Evolutionary conservation across 2,329 filamentous ascomycete genomes (phyloP).

Genomic region (Clarireedia sp.): DNA sequence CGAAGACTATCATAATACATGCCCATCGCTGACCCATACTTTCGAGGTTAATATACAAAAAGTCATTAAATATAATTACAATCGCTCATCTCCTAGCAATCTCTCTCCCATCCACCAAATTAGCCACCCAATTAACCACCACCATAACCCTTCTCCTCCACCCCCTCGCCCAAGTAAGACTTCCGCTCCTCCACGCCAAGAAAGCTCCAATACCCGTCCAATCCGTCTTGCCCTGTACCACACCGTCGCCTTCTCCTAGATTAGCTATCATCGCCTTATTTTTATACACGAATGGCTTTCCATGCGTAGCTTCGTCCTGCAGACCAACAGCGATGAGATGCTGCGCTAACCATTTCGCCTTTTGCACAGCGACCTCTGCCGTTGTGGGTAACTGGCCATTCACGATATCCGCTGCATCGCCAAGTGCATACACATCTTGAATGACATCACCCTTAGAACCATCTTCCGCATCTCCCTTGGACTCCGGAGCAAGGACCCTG

Average conservation of each 20-base stretch:
- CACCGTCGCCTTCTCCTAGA: conserved; percentile 17
- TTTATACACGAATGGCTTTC: conserved; percentile 12
- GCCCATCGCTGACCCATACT: no score
- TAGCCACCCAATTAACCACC: conserved; percentile 16
- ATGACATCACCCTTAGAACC: background rate
- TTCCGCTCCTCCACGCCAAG: conserved; percentile 21
- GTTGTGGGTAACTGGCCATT: conserved; percentile 15
- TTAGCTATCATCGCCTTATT: conserved; percentile 18
- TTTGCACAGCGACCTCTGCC: conserved; percentile 17
- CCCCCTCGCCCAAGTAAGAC: conserved; percentile 17
- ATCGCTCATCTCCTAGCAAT: conserved; percentile 12
- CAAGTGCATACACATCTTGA: conserved; percentile 23
- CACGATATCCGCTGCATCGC: conserved; percentile 26
- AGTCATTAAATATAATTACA: no score
- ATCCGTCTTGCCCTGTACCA: conserved; percentile 15
- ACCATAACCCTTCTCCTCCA: conserved; percentile 19
- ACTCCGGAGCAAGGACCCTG: conserved; percentile 10
- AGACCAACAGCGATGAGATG: background rate
- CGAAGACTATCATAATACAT: no score
- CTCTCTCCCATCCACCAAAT: conserved; percentile 16
- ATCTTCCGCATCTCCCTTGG: conserved; percentile 19
- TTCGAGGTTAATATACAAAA: no score
- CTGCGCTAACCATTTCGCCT: conserved; percentile 13
- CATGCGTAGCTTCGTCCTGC: conserved; percentile 1
- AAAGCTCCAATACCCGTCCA: conserved; percentile 17